These are phyloP conservation scores for Corymbia calophylla DNA, from an alignment of 441 rosid species.

Conservation along the genomic window DNA sequence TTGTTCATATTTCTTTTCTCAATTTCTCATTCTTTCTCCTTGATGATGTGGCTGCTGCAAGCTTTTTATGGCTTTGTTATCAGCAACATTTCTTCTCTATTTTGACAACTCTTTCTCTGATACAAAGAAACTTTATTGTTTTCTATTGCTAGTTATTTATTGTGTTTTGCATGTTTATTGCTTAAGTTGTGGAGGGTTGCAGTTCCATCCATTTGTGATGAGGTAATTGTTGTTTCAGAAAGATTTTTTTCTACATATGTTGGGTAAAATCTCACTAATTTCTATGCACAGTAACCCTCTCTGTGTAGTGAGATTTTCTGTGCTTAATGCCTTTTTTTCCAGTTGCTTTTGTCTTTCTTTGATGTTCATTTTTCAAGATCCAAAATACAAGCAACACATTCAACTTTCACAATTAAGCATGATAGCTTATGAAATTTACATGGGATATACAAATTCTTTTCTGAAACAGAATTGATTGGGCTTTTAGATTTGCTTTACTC, in stretches of 20 bases:
- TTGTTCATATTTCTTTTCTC: background rate
- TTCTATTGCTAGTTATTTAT: background rate
- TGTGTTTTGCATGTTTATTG: background rate
- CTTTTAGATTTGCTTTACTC: constrained; percentile 1
- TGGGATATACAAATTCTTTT: background rate
- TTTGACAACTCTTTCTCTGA: background rate
- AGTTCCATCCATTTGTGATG: background rate
- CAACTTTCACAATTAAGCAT: background rate
- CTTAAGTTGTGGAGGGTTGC: background rate
- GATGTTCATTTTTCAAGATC: background rate
- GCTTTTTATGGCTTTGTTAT: background rate
- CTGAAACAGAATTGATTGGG: background rate
- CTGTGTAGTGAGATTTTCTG: background rate
- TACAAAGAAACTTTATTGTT: background rate
- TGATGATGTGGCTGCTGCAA: background rate
- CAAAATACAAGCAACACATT: background rate
- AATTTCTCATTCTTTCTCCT: background rate
- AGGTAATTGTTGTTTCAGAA: background rate
- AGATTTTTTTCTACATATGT: background rate
- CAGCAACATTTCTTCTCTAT: background rate
- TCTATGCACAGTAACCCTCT: background rate
- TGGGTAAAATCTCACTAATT: background rate
- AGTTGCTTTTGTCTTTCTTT: background rate
- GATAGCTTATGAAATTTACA: background rate
- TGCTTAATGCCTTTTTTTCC: background rate